phyloP scores from a whole-genome alignment of 2,329 filamentous ascomycete genomes.

The Metarhizium brunneum region DNA sequence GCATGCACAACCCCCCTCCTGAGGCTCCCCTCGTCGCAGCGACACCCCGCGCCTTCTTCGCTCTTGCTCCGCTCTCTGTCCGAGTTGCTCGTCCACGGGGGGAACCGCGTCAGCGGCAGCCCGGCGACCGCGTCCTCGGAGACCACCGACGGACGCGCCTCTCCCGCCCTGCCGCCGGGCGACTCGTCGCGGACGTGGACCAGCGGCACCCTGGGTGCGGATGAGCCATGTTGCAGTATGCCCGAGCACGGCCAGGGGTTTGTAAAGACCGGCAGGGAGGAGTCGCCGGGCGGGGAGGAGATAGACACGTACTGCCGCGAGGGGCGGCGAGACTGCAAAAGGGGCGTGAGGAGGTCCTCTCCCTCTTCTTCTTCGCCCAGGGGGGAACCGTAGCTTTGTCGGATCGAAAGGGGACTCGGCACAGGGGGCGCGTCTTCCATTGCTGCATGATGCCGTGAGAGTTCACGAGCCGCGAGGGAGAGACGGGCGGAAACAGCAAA shows the following conservation, averaged over 20 bases:
- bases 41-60: neutral
- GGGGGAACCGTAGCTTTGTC: neutral
- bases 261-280: neutral
- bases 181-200: conserved; percentile 4
- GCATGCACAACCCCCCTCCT: conserved; percentile 16
- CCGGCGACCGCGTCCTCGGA: conserved; percentile 4
- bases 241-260: neutral
- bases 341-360: neutral
- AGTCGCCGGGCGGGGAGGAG: neutral
- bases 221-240: neutral
- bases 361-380: neutral
- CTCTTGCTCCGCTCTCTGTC: neutral
- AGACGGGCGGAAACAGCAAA: neutral
- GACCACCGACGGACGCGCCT: neutral
- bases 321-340: neutral
- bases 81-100: conserved; percentile 13
- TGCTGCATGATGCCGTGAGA: neutral
- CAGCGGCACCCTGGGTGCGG: neutral
- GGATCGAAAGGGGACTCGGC: neutral
- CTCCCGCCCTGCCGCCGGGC: neutral
- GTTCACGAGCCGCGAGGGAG: neutral
- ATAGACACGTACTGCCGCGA: neutral
- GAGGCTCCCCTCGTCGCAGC: conserved; percentile 9
- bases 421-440: neutral
- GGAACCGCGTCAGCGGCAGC: conserved; percentile 18